Base-by-base conservation (phyloP, 2,329 filamentous ascomycete species). In the Niveomyces coronatus region DNA sequence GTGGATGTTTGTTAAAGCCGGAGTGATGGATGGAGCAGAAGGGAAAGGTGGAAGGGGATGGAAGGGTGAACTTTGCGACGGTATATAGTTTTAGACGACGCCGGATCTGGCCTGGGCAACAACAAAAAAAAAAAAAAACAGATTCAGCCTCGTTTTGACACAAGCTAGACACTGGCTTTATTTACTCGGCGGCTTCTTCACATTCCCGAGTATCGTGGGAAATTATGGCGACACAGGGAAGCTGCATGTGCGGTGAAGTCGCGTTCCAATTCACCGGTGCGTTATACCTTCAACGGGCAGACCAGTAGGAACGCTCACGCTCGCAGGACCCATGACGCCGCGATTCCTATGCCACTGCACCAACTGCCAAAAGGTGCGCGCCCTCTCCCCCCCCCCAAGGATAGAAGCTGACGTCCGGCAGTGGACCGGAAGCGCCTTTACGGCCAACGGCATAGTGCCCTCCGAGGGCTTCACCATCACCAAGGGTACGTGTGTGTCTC, bases 291-390 rank as follows among this genome's bases (percentile, higher is more conserved):
- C 13, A 15, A 16, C 9, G 18, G 22, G 10, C 4, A 28, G 13
- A 8, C 26, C 9, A 19, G 16, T 17, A 9, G 37, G 14, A 13
- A 9, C 45, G 13, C 45, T 32, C 17, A 14, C 3, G 15, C 24
- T 11, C 37, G 57, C 9, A 61, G 68, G 26, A 51, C 62, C 37
- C 9, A 18, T 39, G 4, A 56, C 53, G 13, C 39, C 53, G 4
- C 65, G 60, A 14, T 68, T 68, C 6, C 54, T 74, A 23, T 74
- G 71, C 53, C 68, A 73, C 48, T 72, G 69, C 50, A 47, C 49
- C 10, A 69, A 73, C 43, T 74, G 70, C 49, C 69, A 74, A 45
- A 74, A 75, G 63, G 67, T 64, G 47, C 16, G n/a, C n/a, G n/a
- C n/a, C n/a, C n/a, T n/a, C n/a, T n/a, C n/a, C n/a, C n/a, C n/a